These are phyloP conservation scores for Stentor coeruleus DNA, from an alignment of 73 alveolate genomes.

Conservation along the genomic window DNA sequence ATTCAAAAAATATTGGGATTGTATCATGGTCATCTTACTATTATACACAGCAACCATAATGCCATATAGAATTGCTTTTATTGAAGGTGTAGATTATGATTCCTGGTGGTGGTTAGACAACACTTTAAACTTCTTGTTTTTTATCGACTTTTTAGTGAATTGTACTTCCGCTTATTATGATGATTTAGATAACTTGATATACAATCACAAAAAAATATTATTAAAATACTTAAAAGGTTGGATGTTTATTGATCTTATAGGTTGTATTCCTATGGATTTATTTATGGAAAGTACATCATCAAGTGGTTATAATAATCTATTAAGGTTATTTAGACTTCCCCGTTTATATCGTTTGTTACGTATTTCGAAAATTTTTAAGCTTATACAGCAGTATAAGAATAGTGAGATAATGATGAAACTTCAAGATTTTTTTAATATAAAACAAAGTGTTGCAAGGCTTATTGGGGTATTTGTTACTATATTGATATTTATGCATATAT, in stretches of 20 bases:
- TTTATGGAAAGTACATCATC: not conserved
- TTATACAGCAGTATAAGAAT: slow-evolving; percentile 34
- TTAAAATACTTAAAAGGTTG: slow-evolving; percentile 52
- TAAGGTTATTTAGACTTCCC: slow-evolving; percentile 57
- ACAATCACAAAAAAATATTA: slow-evolving; percentile 30
- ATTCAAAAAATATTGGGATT: slow-evolving; percentile 27
- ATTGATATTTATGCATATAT: too few species aligned
- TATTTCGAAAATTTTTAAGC: slow-evolving; percentile 45
- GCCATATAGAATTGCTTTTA: slow-evolving; percentile 60
- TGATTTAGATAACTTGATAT: slow-evolving; percentile 45
- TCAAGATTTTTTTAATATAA: not conserved
- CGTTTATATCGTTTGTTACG: slow-evolving; percentile 48
- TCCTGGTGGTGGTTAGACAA: slow-evolving; percentile 44
- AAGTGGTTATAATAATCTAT: not conserved
- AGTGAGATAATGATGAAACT: not conserved
- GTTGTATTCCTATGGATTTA: slow-evolving; percentile 39
- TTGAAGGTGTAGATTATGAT: slow-evolving; percentile 17
- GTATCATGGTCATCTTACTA: slow-evolving; percentile 42
- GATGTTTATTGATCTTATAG: slow-evolving; percentile 56
- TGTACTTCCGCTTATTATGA: slow-evolving; percentile 59
- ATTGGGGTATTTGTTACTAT: too few species aligned
- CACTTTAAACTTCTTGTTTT: slow-evolving; percentile 45
- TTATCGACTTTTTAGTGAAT: slow-evolving; percentile 56
- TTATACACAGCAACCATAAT: slow-evolving; percentile 53
- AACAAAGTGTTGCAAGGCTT: slow-evolving; percentile 41